Evolutionary conservation across 2,329 filamentous ascomycete species (phyloP).

Genomic region (Calonectria crousiana): DNA sequence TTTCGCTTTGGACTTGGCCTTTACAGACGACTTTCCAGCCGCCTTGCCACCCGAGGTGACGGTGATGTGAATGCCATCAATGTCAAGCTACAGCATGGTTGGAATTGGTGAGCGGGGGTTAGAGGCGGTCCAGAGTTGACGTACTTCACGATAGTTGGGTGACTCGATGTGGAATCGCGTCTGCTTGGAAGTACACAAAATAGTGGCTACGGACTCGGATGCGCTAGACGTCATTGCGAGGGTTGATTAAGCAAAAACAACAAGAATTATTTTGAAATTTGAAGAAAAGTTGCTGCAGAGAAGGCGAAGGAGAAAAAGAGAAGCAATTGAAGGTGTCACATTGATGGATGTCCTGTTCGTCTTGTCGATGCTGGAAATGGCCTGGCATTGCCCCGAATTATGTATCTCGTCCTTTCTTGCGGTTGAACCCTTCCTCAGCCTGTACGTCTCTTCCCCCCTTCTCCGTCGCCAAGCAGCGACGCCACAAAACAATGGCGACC

Average conservation of each 20-base stretch:
- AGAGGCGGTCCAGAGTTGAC: not conserved
- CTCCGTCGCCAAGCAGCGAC: not conserved
- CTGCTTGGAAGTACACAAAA: conserved; percentile 75
- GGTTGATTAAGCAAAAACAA: not conserved
- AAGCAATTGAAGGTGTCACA: not conserved
- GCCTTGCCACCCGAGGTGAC: conserved; percentile 62
- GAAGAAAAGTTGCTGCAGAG: not conserved
- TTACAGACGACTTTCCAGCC: conserved; percentile 56
- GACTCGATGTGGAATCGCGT: conserved; percentile 73
- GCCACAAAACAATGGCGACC: not conserved
- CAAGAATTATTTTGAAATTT: not conserved
- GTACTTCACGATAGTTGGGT: conserved; percentile 69
- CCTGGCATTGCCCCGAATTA: not conserved
- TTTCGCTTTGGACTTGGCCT: conserved; percentile 62
- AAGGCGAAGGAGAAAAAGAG: not conserved
- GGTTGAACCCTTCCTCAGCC: not conserved
- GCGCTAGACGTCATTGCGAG: conserved; percentile 60
- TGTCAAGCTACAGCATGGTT: conserved; percentile 65
- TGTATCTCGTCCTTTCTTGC: not conserved
- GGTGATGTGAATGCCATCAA: conserved; percentile 79
- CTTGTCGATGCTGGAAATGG: not conserved
- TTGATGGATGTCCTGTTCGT: not conserved
- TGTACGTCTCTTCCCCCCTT: not conserved
- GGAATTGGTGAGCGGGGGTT: not conserved
- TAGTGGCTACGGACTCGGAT: conserved; percentile 63